Base-by-base conservation (phyloP, 164 flowering plant genomes). In the Berberis thunbergii region DNA sequence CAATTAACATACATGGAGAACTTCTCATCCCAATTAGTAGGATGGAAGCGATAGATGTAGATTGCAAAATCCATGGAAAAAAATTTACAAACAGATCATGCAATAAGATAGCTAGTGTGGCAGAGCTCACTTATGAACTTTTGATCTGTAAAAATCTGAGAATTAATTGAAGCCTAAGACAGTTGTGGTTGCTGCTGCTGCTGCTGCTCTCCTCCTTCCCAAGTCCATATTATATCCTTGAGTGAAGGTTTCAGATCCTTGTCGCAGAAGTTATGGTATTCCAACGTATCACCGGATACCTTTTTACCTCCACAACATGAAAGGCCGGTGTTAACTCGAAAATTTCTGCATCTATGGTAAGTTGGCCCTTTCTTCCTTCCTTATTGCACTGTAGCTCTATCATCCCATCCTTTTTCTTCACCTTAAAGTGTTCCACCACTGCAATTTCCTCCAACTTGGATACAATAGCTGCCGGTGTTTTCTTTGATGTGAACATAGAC, bases 261-360 rank as follows among this genome's bases (percentile, higher is more conserved):
- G 60, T 74, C 74, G 75, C 81, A 40, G 2, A 74, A 58, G 49
- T 76, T 81, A 61, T 66, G 78, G 60, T 79, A 84, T 73, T 84
- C 89, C 67, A 79, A 45, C 3, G 86, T 76, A 64, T 83, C 85
- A 46, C 86, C 86, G 52, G 62, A 71, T 7, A 76, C 61, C 70
- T 83, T 83, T 79, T 79, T 72, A 84, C 40, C 70, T 82, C 89
- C 66, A 84, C 85, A 74, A 83, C n/a, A 74, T 84, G 82, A 64
- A 79, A 74, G 43, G 53, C 45, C 8, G 83, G 85, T 54, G 85
- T 76, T 54, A 84, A 78, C 66, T 82, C 89, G 59, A 80, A 81
- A 7, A 84, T 80, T 69, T 84, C 81, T 2, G 79, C 78, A 48
- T 83, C 83, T 44, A 84, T 79, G 12, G 76, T 67, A 62, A 84